Conservation (phyloP, 2,329 filamentous ascomycete genomes). For the Ophiosphaerella korrae region DNA sequence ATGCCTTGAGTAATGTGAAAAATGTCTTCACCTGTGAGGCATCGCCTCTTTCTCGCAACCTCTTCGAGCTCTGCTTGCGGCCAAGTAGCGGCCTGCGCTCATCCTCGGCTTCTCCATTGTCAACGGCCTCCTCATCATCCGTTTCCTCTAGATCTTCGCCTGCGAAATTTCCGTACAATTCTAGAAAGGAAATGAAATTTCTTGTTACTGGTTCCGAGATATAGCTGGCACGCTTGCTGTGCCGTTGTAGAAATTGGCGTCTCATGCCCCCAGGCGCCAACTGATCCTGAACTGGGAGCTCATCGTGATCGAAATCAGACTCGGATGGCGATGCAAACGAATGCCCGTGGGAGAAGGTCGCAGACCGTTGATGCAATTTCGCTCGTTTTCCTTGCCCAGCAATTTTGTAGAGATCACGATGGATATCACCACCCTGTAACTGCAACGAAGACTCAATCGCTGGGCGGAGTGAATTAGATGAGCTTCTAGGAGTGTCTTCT, state of each 20-base stretch:
- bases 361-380: conserved; percentile 60
- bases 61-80: conserved; percentile 58
- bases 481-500: conserved; percentile 29
- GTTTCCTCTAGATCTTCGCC: conserved; percentile 69
- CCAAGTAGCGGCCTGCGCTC: conserved; percentile 68
- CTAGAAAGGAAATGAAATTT: conserved; percentile 77
- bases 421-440: conserved; percentile 77
- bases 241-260: conserved; percentile 56
- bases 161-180: conserved; percentile 77
- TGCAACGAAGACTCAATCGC: conserved; percentile 67
- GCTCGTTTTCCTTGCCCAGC: conserved; percentile 60
- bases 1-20: conserved; percentile 78
- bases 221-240: conserved; percentile 47
- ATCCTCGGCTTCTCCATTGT: conserved; percentile 57
- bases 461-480: conserved; percentile 27
- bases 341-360: conserved; percentile 67
- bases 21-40: conserved; percentile 74
- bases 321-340: conserved; percentile 28
- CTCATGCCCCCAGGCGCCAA: conserved; percentile 60
- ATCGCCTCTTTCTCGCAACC: conserved; percentile 60
- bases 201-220: conserved; percentile 64
- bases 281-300: conserved; percentile 52
- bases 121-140: conserved; percentile 62
- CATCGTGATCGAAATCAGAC: conserved; percentile 41
- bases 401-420: conserved; percentile 77